Conservation (phyloP, 345 rosid species). For the Eucalyptus coolabah region DNA sequence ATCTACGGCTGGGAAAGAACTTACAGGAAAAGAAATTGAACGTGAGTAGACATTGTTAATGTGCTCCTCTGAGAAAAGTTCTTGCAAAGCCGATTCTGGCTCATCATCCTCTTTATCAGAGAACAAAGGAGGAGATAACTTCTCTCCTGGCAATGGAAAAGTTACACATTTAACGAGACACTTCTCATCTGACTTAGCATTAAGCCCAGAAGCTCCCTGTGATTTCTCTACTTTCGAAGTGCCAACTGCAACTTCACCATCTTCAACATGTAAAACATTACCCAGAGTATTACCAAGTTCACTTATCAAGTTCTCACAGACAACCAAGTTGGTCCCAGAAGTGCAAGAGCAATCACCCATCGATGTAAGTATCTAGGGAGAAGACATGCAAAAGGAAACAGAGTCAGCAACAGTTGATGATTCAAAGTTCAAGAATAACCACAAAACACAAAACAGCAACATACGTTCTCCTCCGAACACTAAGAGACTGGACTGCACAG, state of each 20-base stretch:
- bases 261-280: constrained; percentile 3
- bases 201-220: constrained; percentile 11
- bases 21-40: background rate
- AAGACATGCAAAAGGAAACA: background rate
- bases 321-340: background rate
- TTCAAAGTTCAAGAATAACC: background rate
- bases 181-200: constrained; percentile 1
- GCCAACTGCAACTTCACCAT: constrained; percentile 1
- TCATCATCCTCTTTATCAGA: constrained; percentile 21
- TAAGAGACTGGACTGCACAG: background rate
- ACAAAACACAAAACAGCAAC: background rate
- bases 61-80: constrained; percentile 16
- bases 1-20: background rate
- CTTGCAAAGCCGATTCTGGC: constrained; percentile 12
- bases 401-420: background rate
- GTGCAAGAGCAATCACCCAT: constrained; percentile 21
- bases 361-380: background rate
- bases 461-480: background rate
- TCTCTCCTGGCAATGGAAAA: constrained; percentile 2
- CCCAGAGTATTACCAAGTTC: constrained; percentile 12
- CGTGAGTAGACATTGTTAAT: background rate
- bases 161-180: constrained; percentile 8
- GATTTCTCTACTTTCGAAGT: constrained; percentile 20
- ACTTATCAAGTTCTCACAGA: constrained; percentile 8
- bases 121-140: background rate